Base-by-base conservation (phyloP, 306 rosid species). In the Cucurbita moschata region DNA sequence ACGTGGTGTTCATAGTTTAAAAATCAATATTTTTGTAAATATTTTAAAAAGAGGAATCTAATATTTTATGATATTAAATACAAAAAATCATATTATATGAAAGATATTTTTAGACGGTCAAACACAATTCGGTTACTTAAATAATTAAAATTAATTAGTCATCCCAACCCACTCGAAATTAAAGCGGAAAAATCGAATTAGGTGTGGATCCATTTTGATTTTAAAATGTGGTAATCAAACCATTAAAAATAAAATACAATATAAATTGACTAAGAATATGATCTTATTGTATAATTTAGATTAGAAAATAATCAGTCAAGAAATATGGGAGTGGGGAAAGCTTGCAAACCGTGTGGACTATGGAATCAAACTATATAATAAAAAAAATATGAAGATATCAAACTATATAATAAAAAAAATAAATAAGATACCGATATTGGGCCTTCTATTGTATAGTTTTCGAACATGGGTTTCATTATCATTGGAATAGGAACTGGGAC, bases 381-480 rank as follows among this genome's bases (percentile, higher is more conserved):
- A 44, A 47, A 68, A 47, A 23, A 44, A 44, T 1, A 26, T 30
- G 35, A 30, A 30, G 35, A 3, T 30, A 30, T 30, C 35, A 30
- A 30, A 30, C 35, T 30, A 30, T 30, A 30, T 43, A 5, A 49
- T 49, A 4, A 50, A 4, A 50, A 50, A 19, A 19, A 4, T 4
- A 50, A 50, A 1, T 1, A 68, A 26, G 56, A 68, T 68, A 13
- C 23, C 19, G 30, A 68, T 68, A 42, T 68, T 15, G 16, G 9
- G 35, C 16, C 40, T 39, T 64, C 23, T 64, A 40, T 64, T 64
- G 12, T 39, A 63, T 64, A 64, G 39, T 21, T 6, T 59, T 16
- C n/a, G 71, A 65, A 65, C 71, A 42, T 64, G 71, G 35, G 72
- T 18, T 66, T 43, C 38, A 66, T 66, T 43, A 43, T 53, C 54